Evolutionary conservation across 2,329 filamentous ascomycete species (phyloP).

Genomic region (Lizonia empirigonia): DNA sequence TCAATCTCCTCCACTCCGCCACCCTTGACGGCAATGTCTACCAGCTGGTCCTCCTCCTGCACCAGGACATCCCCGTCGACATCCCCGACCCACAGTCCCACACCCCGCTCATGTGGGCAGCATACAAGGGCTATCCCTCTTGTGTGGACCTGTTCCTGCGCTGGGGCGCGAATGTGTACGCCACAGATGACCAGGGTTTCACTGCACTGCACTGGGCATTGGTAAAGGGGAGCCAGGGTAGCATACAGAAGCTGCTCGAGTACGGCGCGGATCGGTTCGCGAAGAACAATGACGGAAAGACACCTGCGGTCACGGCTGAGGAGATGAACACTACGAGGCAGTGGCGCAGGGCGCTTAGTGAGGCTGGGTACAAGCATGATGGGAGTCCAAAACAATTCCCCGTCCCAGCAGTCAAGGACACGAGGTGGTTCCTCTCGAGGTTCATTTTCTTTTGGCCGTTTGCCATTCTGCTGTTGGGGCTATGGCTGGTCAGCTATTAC

Average conservation of each 20-base stretch:
- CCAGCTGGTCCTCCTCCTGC: constrained; percentile 83
- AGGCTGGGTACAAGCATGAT: constrained; percentile 82
- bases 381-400: constrained; percentile 77
- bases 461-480: constrained; percentile 70
- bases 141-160: constrained; percentile 91
- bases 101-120: constrained; percentile 97
- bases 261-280: constrained; percentile 94
- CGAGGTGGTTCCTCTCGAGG: constrained; percentile 76
- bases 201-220: constrained; percentile 96
- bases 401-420: constrained; percentile 76
- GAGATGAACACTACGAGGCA: constrained; percentile 86
- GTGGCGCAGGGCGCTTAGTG: constrained; percentile 81
- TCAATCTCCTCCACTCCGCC: constrained; percentile 96
- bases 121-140: constrained; percentile 93
- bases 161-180: constrained; percentile 94
- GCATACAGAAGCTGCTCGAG: constrained; percentile 92
- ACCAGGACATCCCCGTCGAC: constrained; percentile 95
- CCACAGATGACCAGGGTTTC: constrained; percentile 88
- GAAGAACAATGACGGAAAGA: constrained; percentile 88
- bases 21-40: constrained; percentile 97
- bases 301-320: constrained; percentile 79
- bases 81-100: constrained; percentile 88
- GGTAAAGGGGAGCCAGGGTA: constrained; percentile 87
- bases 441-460: constrained; percentile 93
- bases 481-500: constrained; percentile 75